Evolutionary conservation across 2,329 filamentous ascomycete species (phyloP).

Genomic region (Penicillium sp.): DNA sequence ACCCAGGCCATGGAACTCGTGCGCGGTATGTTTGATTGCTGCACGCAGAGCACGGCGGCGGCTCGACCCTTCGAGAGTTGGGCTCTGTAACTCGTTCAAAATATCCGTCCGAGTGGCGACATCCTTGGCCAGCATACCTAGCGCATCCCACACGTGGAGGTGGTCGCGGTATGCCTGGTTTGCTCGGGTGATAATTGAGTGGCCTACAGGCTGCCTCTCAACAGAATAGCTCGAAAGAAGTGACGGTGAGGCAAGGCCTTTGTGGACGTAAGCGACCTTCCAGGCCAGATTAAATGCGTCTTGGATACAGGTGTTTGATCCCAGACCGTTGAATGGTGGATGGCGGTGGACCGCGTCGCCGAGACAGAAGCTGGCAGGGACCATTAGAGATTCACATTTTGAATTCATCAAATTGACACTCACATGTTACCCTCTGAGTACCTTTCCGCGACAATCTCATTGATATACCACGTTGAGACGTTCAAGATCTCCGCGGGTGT

Average conservation of each 20-base stretch:
- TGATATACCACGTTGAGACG: slow-evolving; percentile 60
- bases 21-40: slow-evolving; percentile 45
- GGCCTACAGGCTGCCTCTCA: slow-evolving; percentile 54
- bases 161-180: slow-evolving; percentile 60
- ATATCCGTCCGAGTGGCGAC: neutral
- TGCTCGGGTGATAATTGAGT: slow-evolving; percentile 52
- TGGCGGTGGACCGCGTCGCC: slow-evolving; percentile 61
- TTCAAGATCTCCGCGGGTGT: slow-evolving; percentile 53
- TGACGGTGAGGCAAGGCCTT: slow-evolving; percentile 30
- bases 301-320: slow-evolving; percentile 60
- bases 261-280: slow-evolving; percentile 53
- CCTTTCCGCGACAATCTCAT: slow-evolving; percentile 59
- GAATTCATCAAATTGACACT: neutral
- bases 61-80: slow-evolving; percentile 38
- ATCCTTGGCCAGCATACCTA: slow-evolving; percentile 46
- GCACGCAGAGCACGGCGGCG: slow-evolving; percentile 43
- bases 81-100: slow-evolving; percentile 43
- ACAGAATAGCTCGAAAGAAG: slow-evolving; percentile 47
- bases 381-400: neutral
- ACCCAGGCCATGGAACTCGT: slow-evolving; percentile 57
- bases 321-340: slow-evolving; percentile 57
- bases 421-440: slow-evolving; percentile 55
- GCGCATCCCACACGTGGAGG: slow-evolving; percentile 45
- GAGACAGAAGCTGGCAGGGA: slow-evolving; percentile 48
- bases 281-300: slow-evolving; percentile 58